Conservation (phyloP, 805 yeast species). For the Saccharomycopsis fermentans region DNA sequence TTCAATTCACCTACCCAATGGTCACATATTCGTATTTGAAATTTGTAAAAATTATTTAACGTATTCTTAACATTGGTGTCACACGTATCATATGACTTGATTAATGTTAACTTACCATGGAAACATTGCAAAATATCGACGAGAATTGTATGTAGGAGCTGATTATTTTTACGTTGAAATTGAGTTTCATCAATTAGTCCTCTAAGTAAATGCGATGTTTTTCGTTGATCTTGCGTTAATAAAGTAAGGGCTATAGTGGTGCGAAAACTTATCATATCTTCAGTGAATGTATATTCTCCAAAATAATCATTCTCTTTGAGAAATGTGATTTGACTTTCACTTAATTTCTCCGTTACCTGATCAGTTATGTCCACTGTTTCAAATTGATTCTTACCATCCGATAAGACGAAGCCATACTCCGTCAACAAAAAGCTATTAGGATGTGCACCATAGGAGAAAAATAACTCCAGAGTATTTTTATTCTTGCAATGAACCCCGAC, state of each 20-base stretch:
- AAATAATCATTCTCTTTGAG: slow-evolving; percentile 46
- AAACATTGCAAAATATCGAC: background rate
- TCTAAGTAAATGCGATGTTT: slow-evolving; percentile 8
- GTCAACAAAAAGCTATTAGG: slow-evolving; percentile 69
- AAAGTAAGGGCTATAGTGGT: slow-evolving; percentile 67
- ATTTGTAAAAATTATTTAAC: background rate
- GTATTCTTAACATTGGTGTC: background rate
- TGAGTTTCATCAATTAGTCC: slow-evolving; percentile 41
- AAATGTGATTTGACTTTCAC: slow-evolving; percentile 32
- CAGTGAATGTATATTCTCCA: slow-evolving; percentile 63
- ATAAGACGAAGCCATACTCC: slow-evolving; percentile 76
- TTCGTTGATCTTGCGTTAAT: slow-evolving; percentile 21
- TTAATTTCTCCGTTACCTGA: slow-evolving; percentile 29
- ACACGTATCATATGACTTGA: background rate
- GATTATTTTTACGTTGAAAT: slow-evolving; percentile 27
- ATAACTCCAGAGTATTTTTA: slow-evolving; percentile 42
- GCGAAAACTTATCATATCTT: slow-evolving; percentile 52
- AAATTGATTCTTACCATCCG: slow-evolving; percentile 42
- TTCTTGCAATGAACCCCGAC: slow-evolving; percentile 24
- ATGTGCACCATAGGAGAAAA: slow-evolving; percentile 80
- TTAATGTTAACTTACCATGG: background rate
- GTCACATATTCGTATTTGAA: slow-evolving; percentile 2
- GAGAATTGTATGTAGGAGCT: slow-evolving; percentile 21
- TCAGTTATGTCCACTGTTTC: slow-evolving; percentile 56
- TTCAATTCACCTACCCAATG: background rate